These are phyloP conservation scores for Lachnum nothofagi DNA, from an alignment of 2,329 filamentous ascomycete genomes.

Conservation along the genomic window DNA sequence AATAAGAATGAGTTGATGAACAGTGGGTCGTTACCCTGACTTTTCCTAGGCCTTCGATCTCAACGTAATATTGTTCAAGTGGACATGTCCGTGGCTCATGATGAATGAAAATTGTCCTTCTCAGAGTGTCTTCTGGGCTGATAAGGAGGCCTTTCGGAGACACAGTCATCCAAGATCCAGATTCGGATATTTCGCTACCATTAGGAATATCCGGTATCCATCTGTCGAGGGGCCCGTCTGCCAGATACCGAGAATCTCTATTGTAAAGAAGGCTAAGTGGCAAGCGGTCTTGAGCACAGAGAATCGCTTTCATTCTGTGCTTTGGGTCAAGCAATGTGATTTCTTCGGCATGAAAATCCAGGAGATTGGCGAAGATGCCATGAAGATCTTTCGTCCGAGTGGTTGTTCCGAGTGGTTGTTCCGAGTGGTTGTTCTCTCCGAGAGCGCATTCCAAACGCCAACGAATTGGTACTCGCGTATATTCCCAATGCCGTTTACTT, in stretches of 20 bases:
- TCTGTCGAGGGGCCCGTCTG: not conserved
- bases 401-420: no score
- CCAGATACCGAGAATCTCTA: not conserved
- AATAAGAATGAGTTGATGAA: not conserved
- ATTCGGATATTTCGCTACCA: not conserved
- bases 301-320: not conserved
- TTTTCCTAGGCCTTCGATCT: not conserved
- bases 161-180: slow-evolving; percentile 2
- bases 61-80: not conserved
- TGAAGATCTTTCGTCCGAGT: not conserved
- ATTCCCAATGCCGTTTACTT: not conserved
- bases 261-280: not conserved
- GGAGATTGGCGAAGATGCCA: not conserved
- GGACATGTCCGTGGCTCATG: not conserved
- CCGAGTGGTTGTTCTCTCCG: not conserved
- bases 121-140: not conserved
- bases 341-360: slow-evolving; percentile 1
- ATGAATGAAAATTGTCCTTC: not conserved
- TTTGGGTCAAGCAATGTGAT: not conserved
- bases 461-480: slow-evolving; percentile 1
- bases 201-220: slow-evolving; percentile 2
- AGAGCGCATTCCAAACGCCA: not conserved
- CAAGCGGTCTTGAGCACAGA: not conserved
- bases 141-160: not conserved
- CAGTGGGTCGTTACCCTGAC: not conserved